A percentile compares a stretch with the other conserved stretches of the same genome.
These are phyloP conservation scores for Talaromyces sp. DNA, from an alignment of 2,329 filamentous ascomycete species.

Conservation along the genomic window DNA sequence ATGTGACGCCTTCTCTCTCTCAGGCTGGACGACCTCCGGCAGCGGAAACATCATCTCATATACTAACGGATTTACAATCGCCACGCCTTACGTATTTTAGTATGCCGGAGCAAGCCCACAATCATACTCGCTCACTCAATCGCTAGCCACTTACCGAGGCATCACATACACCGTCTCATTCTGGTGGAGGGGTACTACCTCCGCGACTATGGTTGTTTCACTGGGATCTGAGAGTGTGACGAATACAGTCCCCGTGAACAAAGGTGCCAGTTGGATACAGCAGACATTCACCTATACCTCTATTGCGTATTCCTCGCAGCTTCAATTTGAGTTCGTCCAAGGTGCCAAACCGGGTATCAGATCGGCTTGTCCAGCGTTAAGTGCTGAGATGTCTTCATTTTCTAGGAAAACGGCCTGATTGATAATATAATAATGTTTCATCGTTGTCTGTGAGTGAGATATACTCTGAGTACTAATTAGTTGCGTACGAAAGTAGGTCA, in stretches of 20 bases:
- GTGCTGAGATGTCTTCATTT: not conserved
- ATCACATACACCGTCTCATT: slow-evolving; percentile 1
- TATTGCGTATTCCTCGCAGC: not conserved
- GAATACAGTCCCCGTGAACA: not conserved
- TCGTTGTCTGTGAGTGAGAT: not conserved
- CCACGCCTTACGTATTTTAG: not conserved
- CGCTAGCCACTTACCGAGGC: not conserved
- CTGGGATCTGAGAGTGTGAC: not conserved
- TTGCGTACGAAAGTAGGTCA: not conserved
- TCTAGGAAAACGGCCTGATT: not conserved
- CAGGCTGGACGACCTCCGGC: not conserved
- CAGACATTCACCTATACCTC: not conserved
- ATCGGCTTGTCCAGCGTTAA: not conserved
- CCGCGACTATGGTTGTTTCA: not conserved
- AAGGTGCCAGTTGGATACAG: not conserved
- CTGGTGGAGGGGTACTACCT: not conserved
- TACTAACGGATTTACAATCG: not conserved
- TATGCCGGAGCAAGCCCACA: not conserved
- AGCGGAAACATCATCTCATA: not conserved
- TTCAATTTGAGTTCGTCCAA: not conserved
- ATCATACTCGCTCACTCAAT: not conserved
- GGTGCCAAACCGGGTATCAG: not conserved
- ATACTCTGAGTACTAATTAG: not conserved
- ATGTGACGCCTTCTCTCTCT: not conserved
- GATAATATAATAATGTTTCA: not conserved